Percentiles rank a stretch among this genome's conserved stretches.
These are phyloP conservation scores for Neopestalotiopsis sp. DNA, from an alignment of 2,329 filamentous ascomycete species.

Conservation along the genomic window DNA sequence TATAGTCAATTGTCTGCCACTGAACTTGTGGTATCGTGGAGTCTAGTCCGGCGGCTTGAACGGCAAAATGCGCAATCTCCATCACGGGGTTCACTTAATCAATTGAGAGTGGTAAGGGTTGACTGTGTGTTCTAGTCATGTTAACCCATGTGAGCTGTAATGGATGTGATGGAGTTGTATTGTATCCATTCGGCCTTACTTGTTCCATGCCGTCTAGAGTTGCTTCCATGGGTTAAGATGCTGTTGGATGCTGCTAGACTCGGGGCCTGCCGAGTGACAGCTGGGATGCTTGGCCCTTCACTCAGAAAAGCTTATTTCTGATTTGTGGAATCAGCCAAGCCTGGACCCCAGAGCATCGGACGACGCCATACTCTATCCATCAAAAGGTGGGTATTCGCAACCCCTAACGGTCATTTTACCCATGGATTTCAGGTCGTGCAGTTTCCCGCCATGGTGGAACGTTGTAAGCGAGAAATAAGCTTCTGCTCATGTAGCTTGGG, in stretches of 20 bases:
- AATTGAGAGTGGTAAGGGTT: conserved; percentile 3
- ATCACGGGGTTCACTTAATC: not conserved
- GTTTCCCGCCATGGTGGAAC: not conserved
- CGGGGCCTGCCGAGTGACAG: not conserved
- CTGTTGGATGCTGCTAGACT: not conserved
- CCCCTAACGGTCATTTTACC: not conserved
- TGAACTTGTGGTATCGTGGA: not conserved
- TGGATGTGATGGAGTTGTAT: not conserved
- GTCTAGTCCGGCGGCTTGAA: not conserved
- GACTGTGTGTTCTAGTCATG: not conserved
- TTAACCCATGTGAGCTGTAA: not conserved
- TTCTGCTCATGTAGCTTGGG: not conserved
- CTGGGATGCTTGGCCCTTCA: conserved; percentile 7
- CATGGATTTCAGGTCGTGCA: not conserved
- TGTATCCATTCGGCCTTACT: not conserved
- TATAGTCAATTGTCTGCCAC: not conserved
- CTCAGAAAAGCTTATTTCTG: conserved; percentile 10
- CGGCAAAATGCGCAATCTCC: not conserved
- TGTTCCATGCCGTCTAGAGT: not conserved
- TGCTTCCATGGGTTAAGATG: not conserved
- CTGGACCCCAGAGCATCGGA: not conserved
- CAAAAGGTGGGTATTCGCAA: not conserved
- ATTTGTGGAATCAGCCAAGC: conserved; percentile 10
- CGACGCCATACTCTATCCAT: not conserved
- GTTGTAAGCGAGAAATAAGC: not conserved